A percentile compares a stretch with the other conserved stretches of the same genome.
These are phyloP conservation scores for Hemerocallis citrina DNA, from an alignment of 106 monocot species.

Conservation along the genomic window DNA sequence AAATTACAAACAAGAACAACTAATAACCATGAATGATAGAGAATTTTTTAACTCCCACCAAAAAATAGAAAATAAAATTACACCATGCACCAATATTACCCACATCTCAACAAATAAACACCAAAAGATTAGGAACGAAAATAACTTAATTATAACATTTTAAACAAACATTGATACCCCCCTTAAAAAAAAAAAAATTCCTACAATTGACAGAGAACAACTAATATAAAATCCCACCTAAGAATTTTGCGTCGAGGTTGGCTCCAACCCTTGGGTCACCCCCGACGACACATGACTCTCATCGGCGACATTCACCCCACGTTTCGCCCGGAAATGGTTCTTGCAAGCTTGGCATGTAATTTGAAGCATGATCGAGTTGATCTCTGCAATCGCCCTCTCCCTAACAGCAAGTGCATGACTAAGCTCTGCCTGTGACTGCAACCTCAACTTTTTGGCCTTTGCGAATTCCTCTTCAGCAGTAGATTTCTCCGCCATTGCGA, in stretches of 20 bases:
- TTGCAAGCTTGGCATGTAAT: constrained; percentile 20
- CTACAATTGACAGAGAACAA: neutral
- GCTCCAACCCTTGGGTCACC: constrained; percentile 6
- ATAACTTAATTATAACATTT: constrained; percentile 1
- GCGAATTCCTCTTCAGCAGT: constrained; percentile 9
- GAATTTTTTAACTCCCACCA: neutral
- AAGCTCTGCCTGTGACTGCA: constrained; percentile 16
- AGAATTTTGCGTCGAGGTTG: neutral
- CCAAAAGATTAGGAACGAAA: neutral
- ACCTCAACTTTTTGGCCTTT: constrained; percentile 12
- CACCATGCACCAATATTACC: too few species aligned
- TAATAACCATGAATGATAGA: too few species aligned
- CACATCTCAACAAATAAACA: neutral
- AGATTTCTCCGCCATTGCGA: neutral
- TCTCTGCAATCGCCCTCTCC: constrained; percentile 2
- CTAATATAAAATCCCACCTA: neutral
- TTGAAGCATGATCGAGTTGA: constrained; percentile 12
- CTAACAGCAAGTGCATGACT: constrained; percentile 3
- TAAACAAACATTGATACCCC: too few species aligned
- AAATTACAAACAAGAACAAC: too few species aligned
- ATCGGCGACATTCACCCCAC: neutral
- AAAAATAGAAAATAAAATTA: too few species aligned
- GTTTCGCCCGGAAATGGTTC: constrained; percentile 1
- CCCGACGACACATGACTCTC: constrained; percentile 10
- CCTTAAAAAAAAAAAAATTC: neutral